These are phyloP conservation scores for Stramenopiles sp. DNA, from an alignment of 352 stramenopile species.

Conservation along the genomic window DNA sequence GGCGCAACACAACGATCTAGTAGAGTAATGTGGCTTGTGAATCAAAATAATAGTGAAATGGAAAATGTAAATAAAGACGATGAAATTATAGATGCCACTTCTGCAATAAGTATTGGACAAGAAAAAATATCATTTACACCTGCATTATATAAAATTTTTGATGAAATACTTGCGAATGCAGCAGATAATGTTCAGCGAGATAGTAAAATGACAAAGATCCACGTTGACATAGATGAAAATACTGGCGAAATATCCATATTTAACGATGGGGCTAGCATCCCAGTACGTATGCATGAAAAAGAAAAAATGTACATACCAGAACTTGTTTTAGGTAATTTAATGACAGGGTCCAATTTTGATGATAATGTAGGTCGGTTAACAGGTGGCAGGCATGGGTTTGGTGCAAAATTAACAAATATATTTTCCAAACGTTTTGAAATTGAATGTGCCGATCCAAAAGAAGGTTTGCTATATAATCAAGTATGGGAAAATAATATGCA, in stretches of 20 bases:
- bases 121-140: slow-evolving; percentile 67
- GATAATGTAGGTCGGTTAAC: slow-evolving; percentile 73
- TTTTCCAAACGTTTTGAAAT: slow-evolving; percentile 97
- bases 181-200: slow-evolving; percentile 99
- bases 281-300: slow-evolving; percentile 82
- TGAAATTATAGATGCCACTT: too few species aligned
- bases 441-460: slow-evolving; percentile 79
- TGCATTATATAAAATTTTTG: slow-evolving; percentile 94
- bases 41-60: too few species aligned
- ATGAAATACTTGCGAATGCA: slow-evolving; percentile 98
- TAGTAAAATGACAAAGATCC: slow-evolving; percentile 69
- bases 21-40: slow-evolving; percentile 54
- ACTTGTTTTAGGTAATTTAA: slow-evolving; percentile 88
- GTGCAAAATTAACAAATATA: slow-evolving; percentile 98
- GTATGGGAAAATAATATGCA: slow-evolving; percentile 82
- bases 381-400: slow-evolving; percentile 88
- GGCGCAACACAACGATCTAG: slow-evolving; percentile 49
- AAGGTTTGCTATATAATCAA: slow-evolving; percentile 78
- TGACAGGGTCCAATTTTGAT: slow-evolving; percentile 95
- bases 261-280: slow-evolving; percentile 94
- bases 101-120: too few species aligned
- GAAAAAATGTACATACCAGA: slow-evolving; percentile 93
- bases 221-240: slow-evolving; percentile 76
- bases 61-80: too few species aligned
- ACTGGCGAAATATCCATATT: slow-evolving; percentile 77